These are phyloP conservation scores for Brassica napus DNA, from an alignment of 345 rosid genomes.

Conservation along the genomic window DNA sequence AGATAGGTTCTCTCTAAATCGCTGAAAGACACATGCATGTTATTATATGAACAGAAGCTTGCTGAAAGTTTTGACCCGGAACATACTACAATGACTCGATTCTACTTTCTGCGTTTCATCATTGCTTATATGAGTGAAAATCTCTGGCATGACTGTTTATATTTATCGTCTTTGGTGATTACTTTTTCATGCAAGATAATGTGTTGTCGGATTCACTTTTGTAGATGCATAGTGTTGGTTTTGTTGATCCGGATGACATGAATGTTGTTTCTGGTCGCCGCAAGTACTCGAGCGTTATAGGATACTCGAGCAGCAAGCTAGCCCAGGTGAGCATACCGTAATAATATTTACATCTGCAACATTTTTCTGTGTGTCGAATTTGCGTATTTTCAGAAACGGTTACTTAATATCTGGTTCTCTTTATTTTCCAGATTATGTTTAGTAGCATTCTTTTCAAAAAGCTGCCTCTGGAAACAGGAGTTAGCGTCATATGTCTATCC, in stretches of 20 bases:
- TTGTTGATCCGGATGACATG: slow-evolving; percentile 94
- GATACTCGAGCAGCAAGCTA: slow-evolving; percentile 89
- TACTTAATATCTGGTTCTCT: slow-evolving; percentile 5
- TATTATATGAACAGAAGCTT: slow-evolving; percentile 13
- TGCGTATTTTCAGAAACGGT: slow-evolving; percentile 2
- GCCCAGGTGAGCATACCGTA: slow-evolving; percentile 71
- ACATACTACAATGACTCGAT: neutral
- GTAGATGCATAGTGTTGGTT: slow-evolving; percentile 94
- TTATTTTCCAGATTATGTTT: slow-evolving; percentile 82
- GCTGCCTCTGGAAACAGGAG: slow-evolving; percentile 91
- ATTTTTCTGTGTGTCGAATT: neutral
- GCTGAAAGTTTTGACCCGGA: neutral
- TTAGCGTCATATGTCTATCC: slow-evolving; percentile 76
- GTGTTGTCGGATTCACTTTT: slow-evolving; percentile 20
- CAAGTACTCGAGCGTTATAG: slow-evolving; percentile 78
- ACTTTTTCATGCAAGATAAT: slow-evolving; percentile 9
- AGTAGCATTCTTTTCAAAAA: slow-evolving; percentile 80
- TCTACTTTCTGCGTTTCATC: slow-evolving; percentile 30
- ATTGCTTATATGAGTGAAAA: neutral
- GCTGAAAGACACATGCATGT: slow-evolving; percentile 6
- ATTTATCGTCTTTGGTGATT: neutral
- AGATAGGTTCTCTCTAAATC: neutral
- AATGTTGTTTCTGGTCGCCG: slow-evolving; percentile 75
- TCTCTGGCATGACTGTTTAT: neutral
- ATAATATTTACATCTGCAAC: neutral